These are phyloP conservation scores for Eucommia ulmoides DNA, from an alignment of 257 asterid species.

Conservation along the genomic window DNA sequence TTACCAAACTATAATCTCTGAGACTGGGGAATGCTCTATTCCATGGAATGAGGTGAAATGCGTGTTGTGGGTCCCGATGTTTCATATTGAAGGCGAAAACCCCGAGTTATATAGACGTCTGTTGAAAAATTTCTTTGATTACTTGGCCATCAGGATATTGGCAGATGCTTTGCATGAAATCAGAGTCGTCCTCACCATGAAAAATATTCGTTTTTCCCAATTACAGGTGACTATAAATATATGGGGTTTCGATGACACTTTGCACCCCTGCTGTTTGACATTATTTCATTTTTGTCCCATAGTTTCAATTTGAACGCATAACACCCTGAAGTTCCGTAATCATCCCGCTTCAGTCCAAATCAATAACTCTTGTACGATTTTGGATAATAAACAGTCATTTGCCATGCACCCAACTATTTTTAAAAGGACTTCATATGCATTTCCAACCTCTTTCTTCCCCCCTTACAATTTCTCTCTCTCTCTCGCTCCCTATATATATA, in stretches of 20 bases:
- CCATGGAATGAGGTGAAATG: conserved; percentile 69
- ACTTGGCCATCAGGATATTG: conserved; percentile 58
- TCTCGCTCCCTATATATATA: too few species aligned
- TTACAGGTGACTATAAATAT: conserved; percentile 51
- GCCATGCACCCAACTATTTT: too few species aligned
- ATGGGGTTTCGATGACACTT: too few species aligned
- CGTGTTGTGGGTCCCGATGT: conserved; percentile 73
- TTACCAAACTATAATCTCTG: conserved; percentile 44
- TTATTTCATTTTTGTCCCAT: too few species aligned
- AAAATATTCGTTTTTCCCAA: conserved; percentile 64
- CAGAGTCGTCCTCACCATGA: conserved; percentile 59
- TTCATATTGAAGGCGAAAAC: conserved; percentile 21
- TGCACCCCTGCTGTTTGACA: too few species aligned
- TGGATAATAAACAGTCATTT: neutral
- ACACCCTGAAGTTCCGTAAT: too few species aligned
- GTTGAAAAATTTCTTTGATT: conserved; percentile 44
- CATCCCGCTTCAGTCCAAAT: too few species aligned
- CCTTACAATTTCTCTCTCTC: too few species aligned
- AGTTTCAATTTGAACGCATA: too few species aligned
- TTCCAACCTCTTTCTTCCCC: neutral
- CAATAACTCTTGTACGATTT: too few species aligned
- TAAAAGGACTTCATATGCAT: too few species aligned
- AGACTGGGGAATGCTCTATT: conserved; percentile 17
- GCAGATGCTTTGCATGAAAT: conserved; percentile 45
- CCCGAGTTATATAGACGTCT: conserved; percentile 29